Base-by-base conservation (phyloP, 352 stramenopile genomes). In the Discostella stelligera region DNA sequence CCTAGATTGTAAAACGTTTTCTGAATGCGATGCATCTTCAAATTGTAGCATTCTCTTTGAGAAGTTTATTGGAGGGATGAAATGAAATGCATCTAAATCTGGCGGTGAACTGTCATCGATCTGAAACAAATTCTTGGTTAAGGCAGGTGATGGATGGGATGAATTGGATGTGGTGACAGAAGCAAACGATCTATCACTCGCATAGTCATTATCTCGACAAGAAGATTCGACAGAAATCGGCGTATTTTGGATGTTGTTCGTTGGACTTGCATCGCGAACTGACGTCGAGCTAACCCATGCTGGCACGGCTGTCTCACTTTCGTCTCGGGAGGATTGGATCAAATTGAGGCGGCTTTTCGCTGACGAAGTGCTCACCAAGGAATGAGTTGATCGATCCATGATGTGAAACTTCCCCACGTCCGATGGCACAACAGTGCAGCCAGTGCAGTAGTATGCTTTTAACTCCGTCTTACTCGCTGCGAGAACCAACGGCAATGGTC, bases 371-470 rank as follows among this genome's bases (percentile, higher is more conserved):
- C 77, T 88, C 25, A 93, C 44, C 16, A 92, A 66, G n/a, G 74
- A 68, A 82, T 94, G 89, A n/a, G 89, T 93, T 9, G 83, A 89
- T 61, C 89, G 62, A 77, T 94, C 89, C 85, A 94, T 88, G 21
- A 94, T 91, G 65, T 94, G 89, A 75, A 86, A 91, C 5, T 66
- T 80, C 54, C 89, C 89, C 49, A 93, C 87, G 62, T 89, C 76
- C 18, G 80, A 84, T 37, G 70, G 10, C 11, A 92, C 85, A 37
- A 88, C 65, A 23, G 83, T 90, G 13, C 83, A 87, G 39, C 85
- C 84, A 32, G 89, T 93, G 53, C 83, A 91, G 71, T 91, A 93
- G 55, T 94, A 93, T 21, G 87, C 77, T 70, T 80, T 81, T 14
- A 94, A 67, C 69, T 85, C 79, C 48, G 67, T 83, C 44, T 37